Evolutionary conservation across 345 rosid genomes (phyloP).

Genomic region (Salix viminalis): DNA sequence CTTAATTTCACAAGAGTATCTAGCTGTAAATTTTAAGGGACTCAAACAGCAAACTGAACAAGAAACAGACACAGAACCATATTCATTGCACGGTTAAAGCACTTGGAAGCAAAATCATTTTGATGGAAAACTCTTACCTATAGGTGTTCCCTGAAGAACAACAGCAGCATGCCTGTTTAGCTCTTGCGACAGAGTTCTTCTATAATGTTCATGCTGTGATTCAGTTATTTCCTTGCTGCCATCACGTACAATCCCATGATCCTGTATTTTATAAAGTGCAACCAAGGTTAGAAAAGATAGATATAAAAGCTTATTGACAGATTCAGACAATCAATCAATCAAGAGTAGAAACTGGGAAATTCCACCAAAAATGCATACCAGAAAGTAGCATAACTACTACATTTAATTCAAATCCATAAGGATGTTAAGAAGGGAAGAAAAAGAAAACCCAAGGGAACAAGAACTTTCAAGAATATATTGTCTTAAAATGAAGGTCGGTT

Average conservation of each 20-base stretch:
- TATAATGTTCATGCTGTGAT: slow-evolving; percentile 46
- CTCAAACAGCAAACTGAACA: not conserved
- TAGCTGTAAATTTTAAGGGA: not conserved
- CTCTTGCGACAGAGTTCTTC: slow-evolving; percentile 70
- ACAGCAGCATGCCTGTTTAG: slow-evolving; percentile 88
- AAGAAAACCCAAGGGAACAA: not conserved
- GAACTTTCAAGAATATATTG: not conserved
- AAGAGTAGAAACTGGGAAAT: not conserved
- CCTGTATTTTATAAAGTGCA: slow-evolving; percentile 39
- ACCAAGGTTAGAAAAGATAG: slow-evolving; percentile 1
- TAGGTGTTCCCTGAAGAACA: slow-evolving; percentile 79
- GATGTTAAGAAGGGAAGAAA: not conserved
- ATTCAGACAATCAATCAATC: slow-evolving; percentile 4
- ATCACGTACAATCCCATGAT: slow-evolving; percentile 74
- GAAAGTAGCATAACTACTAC: not conserved
- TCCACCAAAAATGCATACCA: not conserved
- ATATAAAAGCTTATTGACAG: not conserved
- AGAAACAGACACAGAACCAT: not conserved
- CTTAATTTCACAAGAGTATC: slow-evolving; percentile 7
- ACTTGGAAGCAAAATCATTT: not conserved
- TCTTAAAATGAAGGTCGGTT: not conserved
- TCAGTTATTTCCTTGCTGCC: slow-evolving; percentile 55
- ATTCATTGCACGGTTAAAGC: not conserved
- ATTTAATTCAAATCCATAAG: not conserved
- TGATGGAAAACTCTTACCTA: slow-evolving; percentile 40